Evolutionary conservation across 2,329 filamentous ascomycete genomes (phyloP).

Genomic region (Arthrinium puccinioides): DNA sequence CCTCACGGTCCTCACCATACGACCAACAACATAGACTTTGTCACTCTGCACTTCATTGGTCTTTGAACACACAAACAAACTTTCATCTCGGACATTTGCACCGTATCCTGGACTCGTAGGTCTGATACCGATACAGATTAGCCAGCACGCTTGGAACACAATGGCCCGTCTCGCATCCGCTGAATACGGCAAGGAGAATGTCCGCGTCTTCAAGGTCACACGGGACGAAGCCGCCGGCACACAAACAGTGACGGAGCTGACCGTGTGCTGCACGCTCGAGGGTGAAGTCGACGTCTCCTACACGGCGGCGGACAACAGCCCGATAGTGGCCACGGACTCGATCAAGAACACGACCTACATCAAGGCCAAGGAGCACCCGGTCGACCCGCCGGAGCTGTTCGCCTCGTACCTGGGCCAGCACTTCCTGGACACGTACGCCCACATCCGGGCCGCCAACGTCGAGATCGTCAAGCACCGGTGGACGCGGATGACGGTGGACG

Average conservation of each 20-base stretch:
- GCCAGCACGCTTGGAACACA: too few relatives aligned
- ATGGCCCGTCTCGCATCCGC: slow-evolving; percentile 57
- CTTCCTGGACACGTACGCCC: slow-evolving; percentile 80
- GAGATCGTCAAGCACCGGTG: slow-evolving; percentile 81
- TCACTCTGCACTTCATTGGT: too few relatives aligned
- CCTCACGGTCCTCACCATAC: too few relatives aligned
- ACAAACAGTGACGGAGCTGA: slow-evolving; percentile 91
- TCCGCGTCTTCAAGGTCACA: slow-evolving; percentile 94
- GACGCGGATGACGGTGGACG: slow-evolving; percentile 82
- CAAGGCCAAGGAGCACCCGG: slow-evolving; percentile 85
- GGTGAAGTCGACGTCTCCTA: slow-evolving; percentile 88
- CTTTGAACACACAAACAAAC: too few relatives aligned
- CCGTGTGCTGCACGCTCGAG: slow-evolving; percentile 85
- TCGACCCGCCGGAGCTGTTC: slow-evolving; percentile 89
- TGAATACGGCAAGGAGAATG: slow-evolving; percentile 92
- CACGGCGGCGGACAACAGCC: slow-evolving; percentile 88
- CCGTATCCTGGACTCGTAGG: too few relatives aligned
- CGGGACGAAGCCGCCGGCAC: slow-evolving; percentile 67
- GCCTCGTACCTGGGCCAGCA: slow-evolving; percentile 78
- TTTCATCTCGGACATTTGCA: too few relatives aligned
- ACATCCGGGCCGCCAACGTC: slow-evolving; percentile 81
- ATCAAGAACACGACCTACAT: slow-evolving; percentile 98
- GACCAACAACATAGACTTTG: too few relatives aligned
- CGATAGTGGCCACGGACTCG: slow-evolving; percentile 92
- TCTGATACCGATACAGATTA: too few relatives aligned